phyloP scores from a whole-genome alignment of 768 basidiomycete species.

The Cystobasidium onofrii region DNA sequence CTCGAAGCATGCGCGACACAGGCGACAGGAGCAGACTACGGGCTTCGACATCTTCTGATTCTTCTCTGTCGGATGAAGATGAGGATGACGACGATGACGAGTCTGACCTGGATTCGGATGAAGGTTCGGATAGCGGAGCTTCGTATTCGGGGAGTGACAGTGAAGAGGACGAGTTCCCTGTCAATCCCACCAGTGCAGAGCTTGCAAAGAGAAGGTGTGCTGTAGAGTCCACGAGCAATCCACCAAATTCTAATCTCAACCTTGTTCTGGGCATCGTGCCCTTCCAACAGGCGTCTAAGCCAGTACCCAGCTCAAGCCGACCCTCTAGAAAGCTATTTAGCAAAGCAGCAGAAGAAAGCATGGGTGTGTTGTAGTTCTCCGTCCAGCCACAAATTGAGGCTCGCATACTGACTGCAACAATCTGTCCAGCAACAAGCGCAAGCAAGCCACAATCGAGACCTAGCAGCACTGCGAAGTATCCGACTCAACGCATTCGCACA shows the following conservation, averaged over 20 bases:
- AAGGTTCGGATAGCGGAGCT: background rate
- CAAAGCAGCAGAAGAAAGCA: conserved; percentile 21
- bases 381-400: background rate
- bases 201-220: background rate
- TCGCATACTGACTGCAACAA: too few relatives aligned
- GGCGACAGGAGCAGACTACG: background rate
- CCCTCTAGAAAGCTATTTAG: conserved; percentile 15
- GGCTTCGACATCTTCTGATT: background rate
- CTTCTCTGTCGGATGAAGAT: background rate
- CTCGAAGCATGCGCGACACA: background rate
- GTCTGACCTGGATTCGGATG: background rate
- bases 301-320: background rate
- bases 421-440: conserved; percentile 22
- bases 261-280: too few relatives aligned
- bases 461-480: conserved; percentile 21
- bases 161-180: conserved; percentile 30
- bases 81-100: conserved; percentile 1
- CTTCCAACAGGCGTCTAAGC: conserved; percentile 10
- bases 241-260: too few relatives aligned
- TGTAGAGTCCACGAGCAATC: too few relatives aligned
- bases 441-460: conserved; percentile 20
- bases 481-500: conserved; percentile 24
- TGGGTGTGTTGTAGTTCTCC: background rate
- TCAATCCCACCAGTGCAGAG: background rate
- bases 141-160: conserved; percentile 19